A percentile compares a stretch with the other conserved stretches of the same genome.
Evolutionary conservation across 148 eudicot genomes (phyloP).

Genomic region (Vaccinium macrocarpon): DNA sequence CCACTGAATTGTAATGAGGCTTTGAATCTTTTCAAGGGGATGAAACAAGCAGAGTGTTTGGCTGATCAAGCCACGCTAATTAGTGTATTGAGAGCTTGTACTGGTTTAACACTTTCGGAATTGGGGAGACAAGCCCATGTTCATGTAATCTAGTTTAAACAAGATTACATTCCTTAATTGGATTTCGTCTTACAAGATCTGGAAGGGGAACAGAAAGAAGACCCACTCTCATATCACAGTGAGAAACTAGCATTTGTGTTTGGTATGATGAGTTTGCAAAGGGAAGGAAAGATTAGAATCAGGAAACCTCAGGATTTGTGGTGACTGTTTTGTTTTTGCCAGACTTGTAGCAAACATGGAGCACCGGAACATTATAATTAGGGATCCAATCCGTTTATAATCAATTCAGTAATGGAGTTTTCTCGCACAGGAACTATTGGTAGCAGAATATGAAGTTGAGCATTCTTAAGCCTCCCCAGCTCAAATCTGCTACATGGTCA

Average conservation of each 20-base stretch:
- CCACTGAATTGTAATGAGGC: slow-evolving; percentile 5
- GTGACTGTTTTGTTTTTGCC: slow-evolving; percentile 19
- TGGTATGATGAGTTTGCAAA: slow-evolving; percentile 11
- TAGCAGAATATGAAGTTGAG: neutral
- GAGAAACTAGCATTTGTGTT: slow-evolving; percentile 17
- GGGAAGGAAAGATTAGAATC: slow-evolving; percentile 1
- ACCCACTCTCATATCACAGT: slow-evolving; percentile 13
- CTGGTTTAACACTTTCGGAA: slow-evolving; percentile 12
- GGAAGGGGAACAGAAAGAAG: slow-evolving; percentile 16
- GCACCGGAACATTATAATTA: slow-evolving; percentile 9
- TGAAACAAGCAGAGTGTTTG: slow-evolving; percentile 14
- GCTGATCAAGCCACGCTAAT: slow-evolving; percentile 13
- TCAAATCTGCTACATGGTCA: neutral
- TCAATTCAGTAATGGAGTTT: slow-evolving; percentile 10
- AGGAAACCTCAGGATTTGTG: slow-evolving; percentile 18
- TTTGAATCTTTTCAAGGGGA: slow-evolving; percentile 14
- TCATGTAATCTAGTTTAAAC: slow-evolving; percentile 16
- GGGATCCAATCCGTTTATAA: slow-evolving; percentile 18
- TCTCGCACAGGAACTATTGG: slow-evolving; percentile 17
- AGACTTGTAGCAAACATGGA: slow-evolving; percentile 12
- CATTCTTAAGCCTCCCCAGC: neutral
- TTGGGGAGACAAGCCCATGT: slow-evolving; percentile 17
- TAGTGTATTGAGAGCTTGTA: slow-evolving; percentile 11
- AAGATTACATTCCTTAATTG: slow-evolving; percentile 11
- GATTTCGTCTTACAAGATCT: slow-evolving; percentile 14